Base-by-base conservation (phyloP, 805 yeast genomes). In the Wilhelminamyces savonicus region DNA sequence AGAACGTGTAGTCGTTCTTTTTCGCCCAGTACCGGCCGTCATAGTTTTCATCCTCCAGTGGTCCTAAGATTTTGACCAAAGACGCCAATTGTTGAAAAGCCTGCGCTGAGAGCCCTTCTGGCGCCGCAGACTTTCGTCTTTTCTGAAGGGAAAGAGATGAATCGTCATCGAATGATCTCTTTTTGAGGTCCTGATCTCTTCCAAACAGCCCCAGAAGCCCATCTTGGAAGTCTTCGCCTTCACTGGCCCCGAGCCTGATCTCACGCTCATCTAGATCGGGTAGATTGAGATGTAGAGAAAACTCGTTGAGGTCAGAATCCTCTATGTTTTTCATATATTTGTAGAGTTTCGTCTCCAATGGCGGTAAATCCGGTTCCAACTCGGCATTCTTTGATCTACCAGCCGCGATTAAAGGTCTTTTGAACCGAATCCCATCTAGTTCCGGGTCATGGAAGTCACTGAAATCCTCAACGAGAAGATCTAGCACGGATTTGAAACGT, bases 381-480 rank as follows among this genome's bases (percentile, higher is more conserved):
- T 31, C 40, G 5, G 66, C 64, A 28, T 56, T 55, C 26, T n/a
- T n/a, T n/a, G n/a, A n/a, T n/a, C n/a, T n/a, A n/a, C n/a, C n/a
- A n/a, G n/a, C n/a, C n/a, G n/a, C n/a, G n/a, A n/a, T n/a, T n/a
- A n/a, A n/a, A n/a, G n/a, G n/a, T n/a, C n/a, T n/a, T n/a, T 55
- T 57, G 43, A 68, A 68, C n/a, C 35, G 21, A 7, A 59, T 26
- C 5, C 39, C 41, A 22, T 54, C 56, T 16, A 61, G 34, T n/a
- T 60, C 56, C 10, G 30, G 35, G 26, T 49, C 50, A 11, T 48
- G 37, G 35, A 42, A 56, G 1, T 34, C 27, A 1, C 21, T 20
- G 27, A 56, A 39, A 18, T 50, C 54, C 3, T 41, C 35, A n/a
- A 28, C 45, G 6, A 56, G 24, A 8, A 30, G 11, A 3, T 37